Base-by-base conservation (phyloP, 2,329 filamentous ascomycete genomes). In the Colletotrichum euphorbiae region DNA sequence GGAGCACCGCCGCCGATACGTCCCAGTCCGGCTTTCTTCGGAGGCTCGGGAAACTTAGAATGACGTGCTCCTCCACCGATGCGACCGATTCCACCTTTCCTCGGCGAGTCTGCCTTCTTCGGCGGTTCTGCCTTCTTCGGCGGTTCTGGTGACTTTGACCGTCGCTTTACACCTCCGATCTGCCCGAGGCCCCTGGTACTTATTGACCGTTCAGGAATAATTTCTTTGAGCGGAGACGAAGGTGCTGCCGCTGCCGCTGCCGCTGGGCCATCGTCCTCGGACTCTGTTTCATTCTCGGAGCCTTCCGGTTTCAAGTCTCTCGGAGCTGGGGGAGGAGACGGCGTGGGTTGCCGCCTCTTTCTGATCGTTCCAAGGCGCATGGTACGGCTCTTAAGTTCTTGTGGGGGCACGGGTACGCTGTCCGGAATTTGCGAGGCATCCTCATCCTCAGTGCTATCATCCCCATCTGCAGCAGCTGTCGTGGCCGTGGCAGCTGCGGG, bases 261-360 rank as follows among this genome's bases (percentile, higher is more conserved):
- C 21, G 54, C 42, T 3, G 52, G 24, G 15, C 54, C 59, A 31
- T 78, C 75, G 33, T 77, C 77, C 1, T 80, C 79, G n/a, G 75
- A 74, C 24, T 82, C 81, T 8, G 82, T 83, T 13, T 80, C 82
- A n/a, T 82, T 84, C 48, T 83, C 81, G 7, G 77, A 79, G 21
- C 76, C 78, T 17, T 76, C 73, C 21, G 60, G 62, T 6, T 38
- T 38, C 3, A 28, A 40, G 9, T 60, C 63, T 40, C 67, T 67
- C 17, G 73, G 69, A 24, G 75, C 69, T 28, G 70, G 69, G 9
- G 72, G 75, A 50, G 45, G 74, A 74, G 43, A 52, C 17, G 62
- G 69, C 6, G 72, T 65, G 28, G 75, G 65, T 12, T 77, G 72
- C 28, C 75, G 70, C 57, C 75, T 76, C 64, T 74, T 80, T n/a